These are phyloP conservation scores for Penicillium nordicum DNA, from an alignment of 2,329 filamentous ascomycete species.

Conservation along the genomic window DNA sequence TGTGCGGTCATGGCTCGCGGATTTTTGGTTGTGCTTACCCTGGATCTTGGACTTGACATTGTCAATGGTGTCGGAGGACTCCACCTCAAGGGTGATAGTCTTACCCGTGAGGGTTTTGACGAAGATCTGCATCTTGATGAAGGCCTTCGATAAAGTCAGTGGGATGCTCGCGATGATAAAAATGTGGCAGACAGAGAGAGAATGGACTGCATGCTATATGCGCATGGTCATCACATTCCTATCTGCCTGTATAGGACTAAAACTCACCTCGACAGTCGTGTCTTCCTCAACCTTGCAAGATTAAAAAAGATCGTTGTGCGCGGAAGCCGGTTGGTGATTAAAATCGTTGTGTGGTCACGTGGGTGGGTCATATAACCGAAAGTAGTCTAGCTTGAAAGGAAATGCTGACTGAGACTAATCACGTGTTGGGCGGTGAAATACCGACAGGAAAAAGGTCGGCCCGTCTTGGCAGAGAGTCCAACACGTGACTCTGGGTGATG, in stretches of 20 bases:
- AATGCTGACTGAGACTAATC: neutral
- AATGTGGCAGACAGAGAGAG: neutral
- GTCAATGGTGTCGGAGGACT: slow-evolving; percentile 99
- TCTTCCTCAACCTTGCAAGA: slow-evolving; percentile 58
- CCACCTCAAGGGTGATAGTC: slow-evolving; percentile 99
- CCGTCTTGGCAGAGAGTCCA: neutral
- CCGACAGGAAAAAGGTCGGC: neutral
- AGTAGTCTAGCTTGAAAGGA: neutral
- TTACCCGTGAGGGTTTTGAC: slow-evolving; percentile 85
- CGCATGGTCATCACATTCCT: slow-evolving; percentile 7
- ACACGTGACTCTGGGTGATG: neutral
- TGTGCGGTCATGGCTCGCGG: neutral
- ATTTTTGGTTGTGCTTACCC: slow-evolving; percentile 41
- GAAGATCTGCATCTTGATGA: slow-evolving; percentile 54
- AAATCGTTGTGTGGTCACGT: slow-evolving; percentile 45
- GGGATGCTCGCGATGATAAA: slow-evolving; percentile 2
- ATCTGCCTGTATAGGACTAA: neutral
- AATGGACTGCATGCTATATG: neutral
- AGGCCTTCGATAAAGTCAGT: slow-evolving; percentile 36
- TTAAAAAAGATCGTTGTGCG: slow-evolving; percentile 25
- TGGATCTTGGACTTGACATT: slow-evolving; percentile 99
- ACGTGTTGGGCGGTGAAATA: neutral
- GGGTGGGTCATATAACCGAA: neutral
- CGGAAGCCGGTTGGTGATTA: slow-evolving; percentile 30
- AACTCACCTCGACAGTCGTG: slow-evolving; percentile 58